Evolutionary conservation across 176 grass and related monocot species (phyloP), one percentile per base, ranked within the genome.

Genomic region (Urochloa ruziziensis): DNA sequence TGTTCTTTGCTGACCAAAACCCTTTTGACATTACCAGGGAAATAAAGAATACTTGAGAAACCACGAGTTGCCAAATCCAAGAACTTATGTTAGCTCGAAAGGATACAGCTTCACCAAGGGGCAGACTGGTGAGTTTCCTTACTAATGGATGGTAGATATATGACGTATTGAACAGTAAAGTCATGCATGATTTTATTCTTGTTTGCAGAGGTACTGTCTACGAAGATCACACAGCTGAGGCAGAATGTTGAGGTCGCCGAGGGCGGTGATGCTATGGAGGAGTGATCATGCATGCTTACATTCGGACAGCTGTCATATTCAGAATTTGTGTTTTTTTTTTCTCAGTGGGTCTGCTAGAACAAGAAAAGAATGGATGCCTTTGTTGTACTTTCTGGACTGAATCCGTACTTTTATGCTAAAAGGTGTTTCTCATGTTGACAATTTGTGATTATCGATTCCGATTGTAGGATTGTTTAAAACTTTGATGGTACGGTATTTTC

Each of bases 41-140:
- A 91, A 80, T 42, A 90, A 84, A 64, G 92, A 98, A 44, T 95
- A 98, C 88, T 86, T 98, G 82, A 91, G 95, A 67, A 95, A 94
- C 89, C 83, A 94, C 79, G 75, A 90, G 73, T 35, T 93, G 67
- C 92, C 95, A 24, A 95, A 98, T 63, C 92, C 95, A 69, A 94
- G 92, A 58, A 93, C 91, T 24, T 95, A 93, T 24, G 82, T 69
- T 29, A 98, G 95, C 73, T 88, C 92, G 17, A 98, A 92, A 83
- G 92, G 95, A 46, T 95, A 93, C 77, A 86, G 62, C 89, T 95
- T 95, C 62, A 78, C 75, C 53, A 93, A 93, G 79, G 95, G 95
- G 34, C 92, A 98, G 39, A 98, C 91, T 32, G 95, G 92, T 95
- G 80, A 75, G 62, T 76, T 21, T 5, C n/a, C 14, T 77, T 47